These are phyloP conservation scores for Phytopythium helicoides DNA, from an alignment of 352 stramenopile species.

Conservation along the genomic window DNA sequence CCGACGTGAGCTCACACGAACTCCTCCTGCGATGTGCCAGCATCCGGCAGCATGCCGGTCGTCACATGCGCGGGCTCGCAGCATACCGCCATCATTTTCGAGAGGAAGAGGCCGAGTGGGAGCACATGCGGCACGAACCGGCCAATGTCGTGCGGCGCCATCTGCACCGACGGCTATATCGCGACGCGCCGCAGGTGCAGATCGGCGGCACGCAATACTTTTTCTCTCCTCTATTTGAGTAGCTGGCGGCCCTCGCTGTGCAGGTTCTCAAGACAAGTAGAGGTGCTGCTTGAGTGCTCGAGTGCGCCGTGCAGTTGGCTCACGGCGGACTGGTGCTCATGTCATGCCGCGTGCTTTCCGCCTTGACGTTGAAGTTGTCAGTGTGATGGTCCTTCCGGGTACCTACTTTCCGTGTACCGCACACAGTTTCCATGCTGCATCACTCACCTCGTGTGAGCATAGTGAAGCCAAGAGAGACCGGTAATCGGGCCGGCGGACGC, in stretches of 20 bases:
- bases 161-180: slow-evolving; percentile 47
- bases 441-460: not conserved
- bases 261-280: too few species aligned
- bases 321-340: too few species aligned
- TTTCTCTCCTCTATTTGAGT: slow-evolving; percentile 63
- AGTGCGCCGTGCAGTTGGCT: too few species aligned
- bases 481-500: too few species aligned
- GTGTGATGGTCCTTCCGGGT: too few species aligned
- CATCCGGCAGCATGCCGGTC: slow-evolving; percentile 56
- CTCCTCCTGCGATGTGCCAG: slow-evolving; percentile 61
- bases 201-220: slow-evolving; percentile 62
- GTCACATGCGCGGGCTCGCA: slow-evolving; percentile 36
- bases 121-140: slow-evolving; percentile 63
- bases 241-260: too few species aligned
- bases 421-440: too few species aligned
- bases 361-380: too few species aligned
- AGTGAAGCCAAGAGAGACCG: not conserved
- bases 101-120: slow-evolving; percentile 55
- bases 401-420: too few species aligned
- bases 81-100: slow-evolving; percentile 52
- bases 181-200: slow-evolving; percentile 61
- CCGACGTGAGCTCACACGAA: slow-evolving; percentile 65
- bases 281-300: too few species aligned
- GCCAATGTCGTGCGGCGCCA: slow-evolving; percentile 64
- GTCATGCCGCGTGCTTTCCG: too few species aligned